Base-by-base conservation (phyloP, 2,329 filamentous ascomycete genomes). In the Aschersonia sp. region DNA sequence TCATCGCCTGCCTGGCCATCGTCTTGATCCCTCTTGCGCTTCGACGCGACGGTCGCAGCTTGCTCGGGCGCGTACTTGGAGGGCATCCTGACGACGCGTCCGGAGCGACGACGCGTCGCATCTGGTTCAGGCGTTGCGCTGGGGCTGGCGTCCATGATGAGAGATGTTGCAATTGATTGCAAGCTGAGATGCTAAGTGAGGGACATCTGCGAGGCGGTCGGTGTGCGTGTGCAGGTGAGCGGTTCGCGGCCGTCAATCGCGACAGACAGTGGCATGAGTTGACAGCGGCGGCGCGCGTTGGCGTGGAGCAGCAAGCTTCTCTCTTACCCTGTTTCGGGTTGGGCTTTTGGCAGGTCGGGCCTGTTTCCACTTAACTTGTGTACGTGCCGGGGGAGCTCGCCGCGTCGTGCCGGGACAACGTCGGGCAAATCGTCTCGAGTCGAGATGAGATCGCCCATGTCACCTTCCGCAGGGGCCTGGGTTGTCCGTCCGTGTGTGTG, bases 21-120 rank as follows among this genome's bases (percentile, higher is more conserved):
- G 41, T 70, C 60, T 5, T 71, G 69, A 47, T 60, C 66, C 52
- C 74, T 71, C 65, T 83, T 82, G 61, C 79, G 73, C 64, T 81
- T 82, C 45, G 70, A 59, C 41, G 67, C 66, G 43, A 64, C 55
- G 47, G 66, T 58, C 54, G 54, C 54, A 41, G 59, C 49, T 47
- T 58, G 50, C 51, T 80, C 73, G 47, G 76, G 72, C 49, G 68
- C 68, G 63, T 78, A 82, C 61, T 81, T 81, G 58, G 72, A 62
- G 43, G 78, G 77, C 37, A 68, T 70, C 58, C 69, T 76, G 52
- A 77, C 71, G 67, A 79, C 78, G 76, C 79, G 79, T 77, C 79
- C 77, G 39, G 81, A 84, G 54, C 79, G 77, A 63, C 81, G 80
- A 71, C 74, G 73, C 65, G 70, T 68, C 50, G 67, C 64, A 51